A percentile compares a stretch with the other conserved stretches of the same genome.
Conservation (phyloP, 306 rosid species). For the Heteromeles arbutifolia region DNA sequence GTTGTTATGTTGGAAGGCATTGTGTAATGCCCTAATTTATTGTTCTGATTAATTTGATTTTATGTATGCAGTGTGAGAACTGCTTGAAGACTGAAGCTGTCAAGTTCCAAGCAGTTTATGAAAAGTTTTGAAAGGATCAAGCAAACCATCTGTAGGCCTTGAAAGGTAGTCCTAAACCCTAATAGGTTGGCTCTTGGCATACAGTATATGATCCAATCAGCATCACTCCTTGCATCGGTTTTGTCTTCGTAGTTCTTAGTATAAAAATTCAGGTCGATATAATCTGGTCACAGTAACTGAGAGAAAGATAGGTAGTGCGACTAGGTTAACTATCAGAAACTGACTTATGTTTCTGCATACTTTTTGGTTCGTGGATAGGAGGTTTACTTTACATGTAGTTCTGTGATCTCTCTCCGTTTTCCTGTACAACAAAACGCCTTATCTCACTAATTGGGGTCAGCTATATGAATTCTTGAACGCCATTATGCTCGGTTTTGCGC, state of each 20-base stretch:
- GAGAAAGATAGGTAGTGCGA: background rate
- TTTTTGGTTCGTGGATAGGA: background rate
- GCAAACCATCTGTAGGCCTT: constrained; percentile 61
- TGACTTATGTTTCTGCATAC: background rate
- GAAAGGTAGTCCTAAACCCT: constrained; percentile 39
- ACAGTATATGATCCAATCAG: too few relatives aligned
- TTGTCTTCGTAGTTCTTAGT: background rate
- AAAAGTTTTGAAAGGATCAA: constrained; percentile 74
- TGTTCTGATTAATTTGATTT: constrained; percentile 4
- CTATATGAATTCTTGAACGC: too few relatives aligned
- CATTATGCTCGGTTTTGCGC: too few relatives aligned
- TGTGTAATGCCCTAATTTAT: background rate
- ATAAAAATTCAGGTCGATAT: background rate
- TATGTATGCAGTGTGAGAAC: constrained; percentile 60
- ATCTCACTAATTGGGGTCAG: too few relatives aligned
- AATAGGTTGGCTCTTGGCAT: too few relatives aligned
- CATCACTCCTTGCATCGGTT: background rate
- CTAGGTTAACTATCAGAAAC: background rate
- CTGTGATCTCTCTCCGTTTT: background rate
- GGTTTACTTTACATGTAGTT: background rate
- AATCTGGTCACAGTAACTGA: too few relatives aligned
- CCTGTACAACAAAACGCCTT: too few relatives aligned
- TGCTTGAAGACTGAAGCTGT: constrained; percentile 66
- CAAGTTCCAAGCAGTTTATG: constrained; percentile 71
- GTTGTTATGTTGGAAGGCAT: constrained; percentile 3